Base-by-base conservation (phyloP, 768 basidiomycete genomes). In the Amanita exitialis region DNA sequence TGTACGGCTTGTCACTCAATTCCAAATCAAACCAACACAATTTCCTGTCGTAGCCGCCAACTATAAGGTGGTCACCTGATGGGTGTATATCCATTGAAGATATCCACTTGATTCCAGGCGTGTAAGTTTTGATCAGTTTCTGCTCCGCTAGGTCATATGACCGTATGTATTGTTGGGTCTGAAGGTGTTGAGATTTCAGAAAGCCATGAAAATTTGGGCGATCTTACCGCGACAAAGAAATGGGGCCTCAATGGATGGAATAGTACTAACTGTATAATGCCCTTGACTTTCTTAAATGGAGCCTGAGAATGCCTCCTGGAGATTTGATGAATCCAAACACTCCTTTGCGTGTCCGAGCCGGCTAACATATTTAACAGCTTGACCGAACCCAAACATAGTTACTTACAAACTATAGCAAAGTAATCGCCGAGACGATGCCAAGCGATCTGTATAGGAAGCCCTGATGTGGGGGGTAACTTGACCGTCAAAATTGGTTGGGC, bases 21-120 rank as follows among this genome's bases (percentile, higher is more conserved):
- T 98, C 96, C 57, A 99, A 73, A 71, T 99, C 96, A 66, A 98
- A 98, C 96, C 96, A 99, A 65, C 92, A 94, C 13, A 99, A 71
- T 66, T 97, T 96, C 58, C 89, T 85, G 70, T 99, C 96, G 66
- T 98, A 98, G 43, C 91, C 91, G 53, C 96, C 96, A 45, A 99
- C 90, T 54, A 99, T 91, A 54, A 99, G 73, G 72, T 99, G 93
- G 61, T 98, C 94, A 25, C 91, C 91, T 46, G 86, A 86, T 18
- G 95, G 90, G 67, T 99, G 96, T 21, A 99, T 78, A 63, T 98
- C 94, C 84, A 99, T 86, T 8, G 82, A 89, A 32, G 93, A 96
- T 62, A 99, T 97, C 95, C 95, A 98, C 64, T 82, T 84, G 56
- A 95, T 88, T 48, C 94, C 94, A n/a, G 94, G 90, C 61, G 76